Conservation (phyloP, 306 rosid genomes). For the Hippophae rhamnoides region DNA sequence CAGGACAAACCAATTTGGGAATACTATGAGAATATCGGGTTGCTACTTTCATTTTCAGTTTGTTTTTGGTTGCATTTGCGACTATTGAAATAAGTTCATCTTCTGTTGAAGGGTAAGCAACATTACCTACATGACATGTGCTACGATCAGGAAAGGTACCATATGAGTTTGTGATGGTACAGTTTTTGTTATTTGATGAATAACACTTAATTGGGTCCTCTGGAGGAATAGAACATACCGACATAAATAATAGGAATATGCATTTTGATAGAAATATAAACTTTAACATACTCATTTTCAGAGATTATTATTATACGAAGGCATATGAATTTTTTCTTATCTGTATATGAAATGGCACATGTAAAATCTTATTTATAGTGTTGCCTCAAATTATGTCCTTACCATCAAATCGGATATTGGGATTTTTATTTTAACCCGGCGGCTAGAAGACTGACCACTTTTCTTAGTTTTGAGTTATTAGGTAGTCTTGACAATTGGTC, state of each 20-base stretch:
- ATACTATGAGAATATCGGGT: slow-evolving; percentile 62
- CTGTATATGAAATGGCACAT: too few relatives aligned
- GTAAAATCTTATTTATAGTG: too few relatives aligned
- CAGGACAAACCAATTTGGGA: slow-evolving; percentile 64
- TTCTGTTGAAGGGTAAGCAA: slow-evolving; percentile 38
- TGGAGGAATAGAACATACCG: slow-evolving; percentile 35
- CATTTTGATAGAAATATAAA: background rate
- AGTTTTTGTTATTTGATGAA: slow-evolving; percentile 33
- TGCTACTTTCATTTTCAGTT: slow-evolving; percentile 38
- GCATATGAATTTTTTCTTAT: too few relatives aligned
- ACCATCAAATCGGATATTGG: too few relatives aligned
- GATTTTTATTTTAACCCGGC: too few relatives aligned
- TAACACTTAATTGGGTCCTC: slow-evolving; percentile 53
- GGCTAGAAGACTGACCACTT: too few relatives aligned
- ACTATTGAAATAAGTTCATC: slow-evolving; percentile 41
- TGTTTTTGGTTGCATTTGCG: slow-evolving; percentile 30
- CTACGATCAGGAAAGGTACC: slow-evolving; percentile 61
- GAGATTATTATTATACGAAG: too few relatives aligned
- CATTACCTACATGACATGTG: slow-evolving; percentile 30
- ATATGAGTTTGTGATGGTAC: slow-evolving; percentile 67
- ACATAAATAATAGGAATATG: slow-evolving; percentile 19
- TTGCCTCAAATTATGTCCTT: too few relatives aligned
- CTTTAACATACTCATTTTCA: too few relatives aligned
- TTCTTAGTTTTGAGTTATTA: too few relatives aligned
- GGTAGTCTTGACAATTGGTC: too few relatives aligned